Conservation (phyloP, 345 rosid genomes). For the Sisymbrium irio region DNA sequence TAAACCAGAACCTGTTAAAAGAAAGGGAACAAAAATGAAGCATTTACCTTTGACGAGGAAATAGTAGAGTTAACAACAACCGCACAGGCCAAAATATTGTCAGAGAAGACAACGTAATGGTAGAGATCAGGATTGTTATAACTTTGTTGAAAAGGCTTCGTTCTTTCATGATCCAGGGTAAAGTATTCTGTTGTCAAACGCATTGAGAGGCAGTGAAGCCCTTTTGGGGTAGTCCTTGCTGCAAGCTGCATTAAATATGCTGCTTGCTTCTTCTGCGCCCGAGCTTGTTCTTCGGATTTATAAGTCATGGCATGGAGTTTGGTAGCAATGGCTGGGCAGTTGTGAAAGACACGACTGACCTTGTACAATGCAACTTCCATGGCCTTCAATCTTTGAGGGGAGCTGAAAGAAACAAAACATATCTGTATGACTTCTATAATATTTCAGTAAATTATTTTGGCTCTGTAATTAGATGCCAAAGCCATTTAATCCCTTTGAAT, state of each 20-base stretch:
- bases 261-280: conserved; percentile 58
- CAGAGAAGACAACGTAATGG: conserved; percentile 88
- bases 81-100: conserved; percentile 83
- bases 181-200: conserved; percentile 77
- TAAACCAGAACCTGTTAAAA: not conserved
- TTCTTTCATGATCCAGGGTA: conserved; percentile 54
- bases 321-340: conserved; percentile 60
- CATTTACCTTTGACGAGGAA: conserved; percentile 62
- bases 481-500: not conserved
- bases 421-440: not conserved
- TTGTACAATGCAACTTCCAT: conserved; percentile 62
- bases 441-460: not conserved
- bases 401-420: conserved; percentile 45
- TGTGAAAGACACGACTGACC: conserved; percentile 52
- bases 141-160: conserved; percentile 50
- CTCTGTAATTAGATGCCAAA: conserved; percentile 2
- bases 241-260: conserved; percentile 77
- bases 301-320: conserved; percentile 74
- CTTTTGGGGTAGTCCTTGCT: conserved; percentile 85
- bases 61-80: conserved; percentile 85
- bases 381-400: conserved; percentile 58
- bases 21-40: not conserved
- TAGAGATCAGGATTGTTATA: conserved; percentile 52
- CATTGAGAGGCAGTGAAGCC: conserved; percentile 91
- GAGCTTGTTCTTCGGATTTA: conserved; percentile 74